Base-by-base conservation (phyloP, 2,329 filamentous ascomycete genomes). In the Fusarium virguliforme region DNA sequence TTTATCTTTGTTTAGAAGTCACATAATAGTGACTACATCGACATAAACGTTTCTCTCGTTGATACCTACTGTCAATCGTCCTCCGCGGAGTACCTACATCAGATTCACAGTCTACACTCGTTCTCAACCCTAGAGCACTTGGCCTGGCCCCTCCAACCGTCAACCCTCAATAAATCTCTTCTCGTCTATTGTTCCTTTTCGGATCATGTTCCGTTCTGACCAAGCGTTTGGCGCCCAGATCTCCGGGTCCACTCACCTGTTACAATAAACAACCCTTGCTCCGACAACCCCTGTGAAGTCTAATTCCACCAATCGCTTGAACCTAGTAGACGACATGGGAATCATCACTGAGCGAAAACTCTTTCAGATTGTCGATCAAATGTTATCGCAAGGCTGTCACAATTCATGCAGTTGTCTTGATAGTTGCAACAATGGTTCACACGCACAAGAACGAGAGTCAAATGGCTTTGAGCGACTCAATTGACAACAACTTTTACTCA, bases 301-400 rank as follows among this genome's bases (percentile, higher is more conserved):
- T n/a, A 38, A 68, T 75, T 64, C 73, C 73, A 75, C 73, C 73
- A 75, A 75, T 75, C 62, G 48, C 15, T 64, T 62, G 50, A 37
- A 32, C 24, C 7, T 30, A 6, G n/a, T 9, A 37, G 41, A 56
- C 46, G 37, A 53, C 24, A 46, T 43, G 35, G 37, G 34, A 18
- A 41, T 10, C 18, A 24, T 53, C 5, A 6, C 15, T 30, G 18
- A 6, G 24, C n/a, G 43, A 34, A 38, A 28, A 35, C 5, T 65
- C 26, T 43, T 13, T 13, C 15, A 48, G 43, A n/a, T 28, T 26
- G 8, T 48, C 13, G 15, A 48, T 30, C n/a, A 3, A 48, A n/a
- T 48, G 24, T 1, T 2, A 30, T 28, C 8, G 8, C n/a, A 8
- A 48, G 26, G 8, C 10, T 48, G 43, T 24, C 6, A 28, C n/a